These are phyloP conservation scores for Candida endomychidarum DNA, from an alignment of 805 yeast genomes.

Conservation along the genomic window DNA sequence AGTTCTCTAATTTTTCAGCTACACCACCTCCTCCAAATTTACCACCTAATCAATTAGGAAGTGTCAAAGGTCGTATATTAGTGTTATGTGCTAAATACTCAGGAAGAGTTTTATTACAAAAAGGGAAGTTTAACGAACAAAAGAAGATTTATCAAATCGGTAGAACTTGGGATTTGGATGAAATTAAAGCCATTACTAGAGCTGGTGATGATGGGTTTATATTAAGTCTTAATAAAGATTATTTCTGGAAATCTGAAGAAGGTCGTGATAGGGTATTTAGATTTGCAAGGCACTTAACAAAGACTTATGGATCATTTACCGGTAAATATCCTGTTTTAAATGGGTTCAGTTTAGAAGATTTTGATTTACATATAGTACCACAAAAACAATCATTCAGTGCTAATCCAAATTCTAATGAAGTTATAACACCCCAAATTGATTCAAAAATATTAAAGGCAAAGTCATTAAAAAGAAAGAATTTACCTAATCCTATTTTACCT, in stretches of 20 bases:
- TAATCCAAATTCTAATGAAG: slow-evolving; percentile 13
- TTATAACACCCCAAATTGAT: slow-evolving; percentile 23
- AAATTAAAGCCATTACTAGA: slow-evolving; percentile 55
- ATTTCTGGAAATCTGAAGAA: slow-evolving; percentile 66
- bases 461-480: slow-evolving; percentile 23
- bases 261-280: slow-evolving; percentile 36
- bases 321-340: slow-evolving; percentile 38
- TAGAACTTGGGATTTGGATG: slow-evolving; percentile 85
- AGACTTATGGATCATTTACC: slow-evolving; percentile 31
- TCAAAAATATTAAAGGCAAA: slow-evolving; percentile 22
- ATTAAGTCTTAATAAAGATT: slow-evolving; percentile 67
- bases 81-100: slow-evolving; percentile 61
- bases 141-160: slow-evolving; percentile 85
- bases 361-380: slow-evolving; percentile 32
- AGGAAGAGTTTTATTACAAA: slow-evolving; percentile 73
- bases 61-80: slow-evolving; percentile 58
- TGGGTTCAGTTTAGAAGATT: slow-evolving; percentile 34
- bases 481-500: slow-evolving; percentile 23
- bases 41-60: slow-evolving; percentile 38
- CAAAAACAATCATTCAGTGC: slow-evolving; percentile 12
- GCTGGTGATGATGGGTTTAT: slow-evolving; percentile 56
- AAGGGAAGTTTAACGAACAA: slow-evolving; percentile 71
- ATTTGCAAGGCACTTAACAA: slow-evolving; percentile 34
- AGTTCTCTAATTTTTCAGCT: slow-evolving; percentile 69
- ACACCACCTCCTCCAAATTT: slow-evolving; percentile 61